Conservation (phyloP, 805 yeast genomes). For the Teunomyces aglyptinius region DNA sequence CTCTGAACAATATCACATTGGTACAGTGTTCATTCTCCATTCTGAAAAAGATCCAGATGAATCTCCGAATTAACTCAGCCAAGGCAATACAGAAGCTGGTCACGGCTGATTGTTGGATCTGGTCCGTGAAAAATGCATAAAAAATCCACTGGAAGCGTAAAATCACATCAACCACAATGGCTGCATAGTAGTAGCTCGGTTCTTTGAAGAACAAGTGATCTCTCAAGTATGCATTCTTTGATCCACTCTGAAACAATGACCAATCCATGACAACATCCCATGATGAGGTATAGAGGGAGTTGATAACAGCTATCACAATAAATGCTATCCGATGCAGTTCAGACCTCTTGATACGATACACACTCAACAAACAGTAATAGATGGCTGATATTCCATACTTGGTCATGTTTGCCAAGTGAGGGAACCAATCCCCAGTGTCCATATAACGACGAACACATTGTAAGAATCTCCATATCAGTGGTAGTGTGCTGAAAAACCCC, state of each 20-base stretch:
- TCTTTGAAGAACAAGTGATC: constrained; percentile 64
- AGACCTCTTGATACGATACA: constrained; percentile 63
- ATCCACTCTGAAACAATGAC: constrained; percentile 73
- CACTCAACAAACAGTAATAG: constrained; percentile 71
- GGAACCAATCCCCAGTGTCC: constrained; percentile 95
- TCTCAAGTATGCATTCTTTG: constrained; percentile 59
- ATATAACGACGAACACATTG: constrained; percentile 90
- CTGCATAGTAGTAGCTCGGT: constrained; percentile 63
- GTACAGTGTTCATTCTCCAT: constrained; percentile 96
- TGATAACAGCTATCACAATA: constrained; percentile 70
- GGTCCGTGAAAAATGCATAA: constrained; percentile 72
- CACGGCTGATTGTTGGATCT: constrained; percentile 83
- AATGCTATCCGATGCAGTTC: constrained; percentile 52
- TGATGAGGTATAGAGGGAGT: constrained; percentile 62
- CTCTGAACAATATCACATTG: constrained; percentile 80
- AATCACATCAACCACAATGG: constrained; percentile 69
- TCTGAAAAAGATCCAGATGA: constrained; percentile 87
- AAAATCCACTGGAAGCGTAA: constrained; percentile 91
- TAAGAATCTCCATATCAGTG: constrained; percentile 84
- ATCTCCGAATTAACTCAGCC: constrained; percentile 79
- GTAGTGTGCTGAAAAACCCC: constrained; percentile 84
- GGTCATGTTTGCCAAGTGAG: constrained; percentile 85
- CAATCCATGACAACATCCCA: constrained; percentile 98
- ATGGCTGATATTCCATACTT: constrained; percentile 69
- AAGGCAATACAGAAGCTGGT: constrained; percentile 81